Evolutionary conservation across 306 rosid species (phyloP), one percentile per base, ranked within the genome.

Genomic region (Citrullus colocynthis): DNA sequence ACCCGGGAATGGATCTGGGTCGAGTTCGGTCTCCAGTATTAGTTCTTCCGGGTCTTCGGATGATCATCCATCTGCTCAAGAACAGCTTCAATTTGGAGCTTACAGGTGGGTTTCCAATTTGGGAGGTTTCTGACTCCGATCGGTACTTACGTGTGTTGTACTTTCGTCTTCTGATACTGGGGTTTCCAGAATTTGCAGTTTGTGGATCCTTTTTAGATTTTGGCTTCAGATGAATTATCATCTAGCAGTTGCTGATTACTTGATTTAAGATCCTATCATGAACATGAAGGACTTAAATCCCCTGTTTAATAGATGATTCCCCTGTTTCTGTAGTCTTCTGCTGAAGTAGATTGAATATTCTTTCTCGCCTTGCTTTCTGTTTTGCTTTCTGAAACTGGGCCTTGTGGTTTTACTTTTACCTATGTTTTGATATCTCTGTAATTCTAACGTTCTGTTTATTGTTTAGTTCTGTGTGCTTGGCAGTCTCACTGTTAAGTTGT

Each of bases 21-120:
- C 92, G 5, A 77, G 58, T 5, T 92, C 98, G 36, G 83, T 85
- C 56, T 95, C 98, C 3, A 92, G 96, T 85, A 81, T 84, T 11
- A 95, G 91, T 75, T 95, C 98, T 17, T 87, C 93, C 48, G 85
- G 90, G 44, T 91, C 96, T 5, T 90, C 77, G 6, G 97, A 92
- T 11, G 97, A 92, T 37, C 92, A 87, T 49, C 88, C 75, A 34
- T 66, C 85, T 80, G 85, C 83, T 62, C 89, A 78, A 17, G 86
- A 87, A 24, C 80, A 76, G 4, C 76, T 77, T 52, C 91, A 87
- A 4, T 78, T 82, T 16, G 77, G 45, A 83, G 34, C 41, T 78
- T 57, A 44, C 86, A 95, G 97, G 96, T 91, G 78, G 79, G 83
- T 76, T 78, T 78, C 55, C 52, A 15, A 13, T 76, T 72, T 5